Evolutionary conservation across 805 yeast species (phyloP), one percentile per base, ranked within the genome.

Genomic region (Kurtzmaniella fragi): DNA sequence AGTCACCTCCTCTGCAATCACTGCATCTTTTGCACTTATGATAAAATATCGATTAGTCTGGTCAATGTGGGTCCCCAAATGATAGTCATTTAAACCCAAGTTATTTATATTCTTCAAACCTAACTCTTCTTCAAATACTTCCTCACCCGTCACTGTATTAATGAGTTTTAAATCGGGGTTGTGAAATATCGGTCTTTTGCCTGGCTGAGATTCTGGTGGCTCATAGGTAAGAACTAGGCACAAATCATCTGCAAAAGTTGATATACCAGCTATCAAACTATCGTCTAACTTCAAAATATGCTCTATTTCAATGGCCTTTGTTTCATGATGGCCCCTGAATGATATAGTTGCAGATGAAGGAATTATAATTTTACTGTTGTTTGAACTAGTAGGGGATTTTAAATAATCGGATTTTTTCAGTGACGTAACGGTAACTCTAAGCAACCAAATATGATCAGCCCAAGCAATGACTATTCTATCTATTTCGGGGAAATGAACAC

Each of bases 41-140:
- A 93, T 67, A 50, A 73, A 84, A 64, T 83, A 87, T 39, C 70
- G 67, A 0, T 59, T 54, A 0, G 47, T 52, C 2, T 43, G 47
- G 2, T 73, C 78, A 27, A 73, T 61, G 53, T 71, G 70, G 36
- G 74, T 75, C 1, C 81, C 77, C 34, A 90, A 58, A 46, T 77
- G 81, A 53, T 84, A 86, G 54, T 93, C 98, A 55, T 91, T 90
- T 13, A 84, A 65, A 0, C 95, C 89, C 32, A 87, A 60, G 11
- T 70, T 65, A 16, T 77, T 70, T 34, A 66, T 73, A 27, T 77
- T 76, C 37, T 73, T 75, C 41, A 87, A 59, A 0, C 82, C 78
- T 2, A 91, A 71, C 53, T 83, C 95, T 56, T 91, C 96, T 16
- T 81, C 87, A 38, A 84, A 80, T 11, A 77, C 70, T 37, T 86